Percentiles rank a stretch among this genome's conserved stretches.
These are phyloP conservation scores for Pythium insidiosum DNA, from an alignment of 352 stramenopile genomes.

Conservation along the genomic window DNA sequence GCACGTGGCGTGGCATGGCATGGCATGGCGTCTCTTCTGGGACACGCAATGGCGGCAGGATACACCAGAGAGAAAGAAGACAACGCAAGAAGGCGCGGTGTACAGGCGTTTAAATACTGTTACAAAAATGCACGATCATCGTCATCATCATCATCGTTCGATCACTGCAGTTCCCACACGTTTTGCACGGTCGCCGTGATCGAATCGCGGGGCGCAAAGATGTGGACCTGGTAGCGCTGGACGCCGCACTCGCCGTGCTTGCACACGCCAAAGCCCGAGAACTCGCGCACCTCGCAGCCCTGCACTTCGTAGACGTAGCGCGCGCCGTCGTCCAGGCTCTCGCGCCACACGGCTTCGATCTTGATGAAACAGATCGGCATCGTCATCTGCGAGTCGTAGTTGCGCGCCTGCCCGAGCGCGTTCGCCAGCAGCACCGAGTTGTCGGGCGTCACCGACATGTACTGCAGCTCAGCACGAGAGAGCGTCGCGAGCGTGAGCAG, in stretches of 20 bases:
- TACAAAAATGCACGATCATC: no score
- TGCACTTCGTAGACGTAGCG: conserved; percentile 1
- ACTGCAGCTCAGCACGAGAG: neutral
- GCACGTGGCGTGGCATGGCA: no score
- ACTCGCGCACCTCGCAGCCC: neutral
- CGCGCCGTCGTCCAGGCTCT: neutral
- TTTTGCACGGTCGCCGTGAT: conserved; percentile 30
- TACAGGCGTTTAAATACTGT: no score
- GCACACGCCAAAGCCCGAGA: conserved; percentile 3
- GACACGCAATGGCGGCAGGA: no score
- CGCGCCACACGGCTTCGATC: neutral
- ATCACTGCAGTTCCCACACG: conserved; percentile 26
- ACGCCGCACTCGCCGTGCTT: neutral
- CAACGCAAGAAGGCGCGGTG: no score
- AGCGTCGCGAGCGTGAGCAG: neutral
- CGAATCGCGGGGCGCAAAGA: conserved; percentile 11
- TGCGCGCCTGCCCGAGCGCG: neutral
- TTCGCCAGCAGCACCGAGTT: conserved; percentile 6
- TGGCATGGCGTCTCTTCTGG: no score
- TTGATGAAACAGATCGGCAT: conserved; percentile 6
- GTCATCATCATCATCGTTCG: no score
- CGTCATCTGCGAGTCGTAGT: neutral
- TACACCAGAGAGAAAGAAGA: no score
- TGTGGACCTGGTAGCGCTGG: conserved; percentile 1
- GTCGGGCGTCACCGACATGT: neutral